Evolutionary conservation across 2,329 filamentous ascomycete genomes (phyloP).

Genomic region (Orbilia blumenaviensis): DNA sequence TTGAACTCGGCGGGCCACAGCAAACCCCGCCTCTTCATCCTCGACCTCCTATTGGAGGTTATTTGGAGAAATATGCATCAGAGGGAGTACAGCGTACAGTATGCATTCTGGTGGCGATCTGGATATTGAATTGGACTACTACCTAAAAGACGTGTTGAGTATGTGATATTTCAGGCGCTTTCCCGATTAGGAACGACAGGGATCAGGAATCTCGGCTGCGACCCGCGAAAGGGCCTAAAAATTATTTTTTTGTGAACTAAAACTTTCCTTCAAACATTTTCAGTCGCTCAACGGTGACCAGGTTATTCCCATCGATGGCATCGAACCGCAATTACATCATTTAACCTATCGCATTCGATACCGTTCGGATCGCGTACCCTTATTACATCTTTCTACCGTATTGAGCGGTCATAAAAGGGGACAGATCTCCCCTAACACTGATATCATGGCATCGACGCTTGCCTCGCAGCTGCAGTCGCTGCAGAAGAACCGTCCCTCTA

Average conservation of each 20-base stretch:
- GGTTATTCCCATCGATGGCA: conserved; percentile 15
- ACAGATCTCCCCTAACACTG: background rate
- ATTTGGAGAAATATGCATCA: background rate
- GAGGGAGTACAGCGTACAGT: background rate
- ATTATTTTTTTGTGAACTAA: conserved; percentile 13
- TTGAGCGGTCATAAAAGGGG: background rate
- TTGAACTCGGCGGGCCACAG: background rate
- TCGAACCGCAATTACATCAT: background rate
- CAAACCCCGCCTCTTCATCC: background rate
- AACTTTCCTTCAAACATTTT: conserved; percentile 12
- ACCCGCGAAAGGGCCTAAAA: conserved; percentile 20
- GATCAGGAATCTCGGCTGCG: background rate
- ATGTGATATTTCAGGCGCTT: background rate
- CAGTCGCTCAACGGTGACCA: background rate
- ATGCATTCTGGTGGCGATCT: background rate
- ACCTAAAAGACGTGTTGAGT: background rate
- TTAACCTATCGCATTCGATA: conserved; percentile 31
- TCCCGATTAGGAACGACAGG: background rate
- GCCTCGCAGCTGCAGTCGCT: conserved; percentile 94
- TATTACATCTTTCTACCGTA: background rate
- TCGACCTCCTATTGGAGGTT: no score
- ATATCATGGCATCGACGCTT: conserved; percentile 80
- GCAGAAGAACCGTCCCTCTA: conserved; percentile 76
- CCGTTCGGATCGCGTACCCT: conserved; percentile 17
- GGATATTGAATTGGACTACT: conserved; percentile 1